These are phyloP conservation scores for Fusarium devonianum DNA, from an alignment of 2,329 filamentous ascomycete species.

Conservation along the genomic window DNA sequence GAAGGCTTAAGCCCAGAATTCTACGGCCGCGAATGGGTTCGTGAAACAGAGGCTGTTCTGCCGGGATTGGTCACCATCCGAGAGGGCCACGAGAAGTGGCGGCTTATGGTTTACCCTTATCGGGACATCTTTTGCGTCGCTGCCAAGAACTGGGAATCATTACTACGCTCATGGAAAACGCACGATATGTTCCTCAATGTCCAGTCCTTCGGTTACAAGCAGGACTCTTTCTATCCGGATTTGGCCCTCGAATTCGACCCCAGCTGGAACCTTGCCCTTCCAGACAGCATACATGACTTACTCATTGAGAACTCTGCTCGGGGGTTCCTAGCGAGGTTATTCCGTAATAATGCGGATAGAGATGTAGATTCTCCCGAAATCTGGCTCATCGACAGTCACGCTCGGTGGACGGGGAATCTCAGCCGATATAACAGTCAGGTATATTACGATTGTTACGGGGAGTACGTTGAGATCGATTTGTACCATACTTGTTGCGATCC, in stretches of 20 bases:
- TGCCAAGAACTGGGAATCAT: neutral
- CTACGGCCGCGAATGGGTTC: neutral
- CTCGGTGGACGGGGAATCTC: no score
- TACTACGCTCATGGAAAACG: neutral
- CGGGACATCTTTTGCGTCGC: slow-evolving; percentile 2
- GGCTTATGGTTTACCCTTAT: neutral
- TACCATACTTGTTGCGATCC: no score
- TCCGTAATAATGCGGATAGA: no score
- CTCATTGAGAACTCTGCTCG: no score
- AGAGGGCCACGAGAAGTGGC: neutral
- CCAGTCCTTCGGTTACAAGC: neutral
- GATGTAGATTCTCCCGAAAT: no score
- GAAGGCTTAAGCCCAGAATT: neutral
- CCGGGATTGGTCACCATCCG: neutral
- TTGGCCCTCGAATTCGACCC: slow-evolving; percentile 1
- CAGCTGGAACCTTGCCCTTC: slow-evolving; percentile 2
- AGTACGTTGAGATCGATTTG: no score
- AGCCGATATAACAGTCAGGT: no score
- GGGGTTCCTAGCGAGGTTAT: no score
- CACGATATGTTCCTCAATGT: neutral
- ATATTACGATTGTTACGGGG: no score
- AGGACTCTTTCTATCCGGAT: neutral
- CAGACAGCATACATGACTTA: no score
- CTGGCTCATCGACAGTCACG: no score
- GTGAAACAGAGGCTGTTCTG: neutral